Base-by-base conservation (phyloP, 805 yeast genomes). In the Maudiozyma turicensis region DNA sequence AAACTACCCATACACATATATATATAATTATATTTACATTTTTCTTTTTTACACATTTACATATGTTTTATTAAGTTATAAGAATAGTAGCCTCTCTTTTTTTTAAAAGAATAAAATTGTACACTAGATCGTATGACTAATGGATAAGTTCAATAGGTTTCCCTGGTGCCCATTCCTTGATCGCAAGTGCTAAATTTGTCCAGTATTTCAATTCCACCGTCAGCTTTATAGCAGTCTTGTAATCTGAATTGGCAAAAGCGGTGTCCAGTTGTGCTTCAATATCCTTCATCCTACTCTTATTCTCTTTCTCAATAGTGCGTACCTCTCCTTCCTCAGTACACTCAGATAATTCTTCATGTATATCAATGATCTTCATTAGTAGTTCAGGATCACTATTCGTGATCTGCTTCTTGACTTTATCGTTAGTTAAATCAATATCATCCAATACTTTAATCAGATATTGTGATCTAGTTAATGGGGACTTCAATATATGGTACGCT, bases 191-290 rank as follows among this genome's bases (percentile, higher is more conserved):
- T 34, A 91, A 79, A 60, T 86, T 90, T 45, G 74, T 72, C 95
- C 96, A 89, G 63, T 89, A 91, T 63, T 86, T 86, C 53, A 91
- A 68, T 54, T 77, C 77, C 28, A 88, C 77, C 1, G 95, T 82
- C 51, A 80, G 81, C 48, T 75, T 66, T 46, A 84, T 80, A 11
- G 91, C 84, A 0, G 65, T 58, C 9, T 79, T 77, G 71, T 80
- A 79, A 44, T 82, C 73, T n/a, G 71, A 54, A 1, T 54, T 51
- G 2, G 58, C 31, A 56, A 82, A 78, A 2, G 83, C 73, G 6
- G 64, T 54, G 2, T 72, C 72, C 45, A 91, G 66, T 7, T 50
- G 58, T 1, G 57, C 51, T 50, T 77, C 82, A 3, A 80, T 63
- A 1, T 64, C 65, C 1, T 63, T 57, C 30, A 88, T 77, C 37